Conservation (phyloP, 306 rosid genomes). For the Dalbergia cochinchinensis region DNA sequence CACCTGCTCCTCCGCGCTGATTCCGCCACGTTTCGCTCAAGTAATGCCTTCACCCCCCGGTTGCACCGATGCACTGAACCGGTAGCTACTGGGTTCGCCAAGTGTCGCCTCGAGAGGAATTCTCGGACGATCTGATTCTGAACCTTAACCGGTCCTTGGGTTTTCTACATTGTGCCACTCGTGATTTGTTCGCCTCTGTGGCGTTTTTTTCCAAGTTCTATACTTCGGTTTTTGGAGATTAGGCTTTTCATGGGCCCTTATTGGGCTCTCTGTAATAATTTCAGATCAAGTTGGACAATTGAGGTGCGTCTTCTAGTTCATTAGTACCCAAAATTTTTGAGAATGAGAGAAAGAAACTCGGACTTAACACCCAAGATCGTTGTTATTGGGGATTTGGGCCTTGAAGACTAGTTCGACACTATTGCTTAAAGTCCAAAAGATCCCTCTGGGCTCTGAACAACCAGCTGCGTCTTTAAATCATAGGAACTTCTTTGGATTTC, state of each 20-base stretch:
- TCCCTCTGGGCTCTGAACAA: no score
- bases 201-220: background rate
- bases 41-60: background rate
- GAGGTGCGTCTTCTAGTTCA: no score
- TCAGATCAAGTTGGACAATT: no score
- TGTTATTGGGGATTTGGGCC: background rate
- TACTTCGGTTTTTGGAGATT: no score
- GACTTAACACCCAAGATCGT: background rate
- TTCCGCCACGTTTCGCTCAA: background rate
- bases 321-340: no score
- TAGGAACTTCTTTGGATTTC: no score
- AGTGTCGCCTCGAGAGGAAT: background rate
- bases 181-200: background rate
- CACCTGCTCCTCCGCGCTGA: background rate
- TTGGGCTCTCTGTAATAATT: background rate
- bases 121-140: background rate
- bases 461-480: no score
- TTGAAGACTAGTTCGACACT: no score
- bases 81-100: background rate
- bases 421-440: no score
- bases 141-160: background rate
- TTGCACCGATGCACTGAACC: background rate
- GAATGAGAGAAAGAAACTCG: no score
- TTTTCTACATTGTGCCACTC: background rate
- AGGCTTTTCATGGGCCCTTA: background rate